phyloP scores from a whole-genome alignment of 1,284 basidiomycete species.

The Thelephora terrestris region DNA sequence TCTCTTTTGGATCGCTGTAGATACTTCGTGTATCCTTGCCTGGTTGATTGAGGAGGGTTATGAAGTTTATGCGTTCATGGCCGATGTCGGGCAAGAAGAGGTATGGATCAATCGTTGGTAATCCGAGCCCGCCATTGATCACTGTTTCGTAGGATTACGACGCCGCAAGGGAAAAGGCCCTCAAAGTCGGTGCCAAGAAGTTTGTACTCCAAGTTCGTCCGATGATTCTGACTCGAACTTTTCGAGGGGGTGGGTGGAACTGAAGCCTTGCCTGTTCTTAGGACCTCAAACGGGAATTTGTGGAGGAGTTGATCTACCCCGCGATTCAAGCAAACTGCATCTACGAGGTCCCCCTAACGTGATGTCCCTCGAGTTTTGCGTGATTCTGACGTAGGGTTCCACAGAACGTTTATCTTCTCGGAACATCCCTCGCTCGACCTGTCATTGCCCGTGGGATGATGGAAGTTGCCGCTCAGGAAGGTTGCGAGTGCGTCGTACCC shows the following conservation, averaged over 20 bases:
- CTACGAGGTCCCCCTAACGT: constrained; percentile 64
- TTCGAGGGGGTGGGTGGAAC: not conserved
- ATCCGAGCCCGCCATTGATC: not conserved
- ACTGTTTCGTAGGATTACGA: constrained; percentile 69
- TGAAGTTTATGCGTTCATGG: constrained; percentile 98
- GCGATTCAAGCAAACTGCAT: constrained; percentile 98
- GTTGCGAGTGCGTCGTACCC: constrained; percentile 69
- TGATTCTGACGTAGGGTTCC: not conserved
- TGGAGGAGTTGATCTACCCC: constrained; percentile 95
- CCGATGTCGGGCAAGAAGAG: constrained; percentile 98
- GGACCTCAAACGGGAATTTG: constrained; percentile 94
- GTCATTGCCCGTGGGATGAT: constrained; percentile 99
- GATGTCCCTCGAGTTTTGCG: not conserved
- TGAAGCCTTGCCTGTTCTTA: constrained; percentile 20
- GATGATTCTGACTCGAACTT: not conserved
- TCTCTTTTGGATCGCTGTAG: constrained; percentile 28
- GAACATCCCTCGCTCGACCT: constrained; percentile 94
- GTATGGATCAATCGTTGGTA: constrained; percentile 27
- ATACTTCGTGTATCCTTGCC: constrained; percentile 94
- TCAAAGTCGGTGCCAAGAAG: constrained; percentile 89
- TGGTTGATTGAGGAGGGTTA: constrained; percentile 98
- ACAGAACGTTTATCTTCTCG: constrained; percentile 93
- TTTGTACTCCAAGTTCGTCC: constrained; percentile 79
- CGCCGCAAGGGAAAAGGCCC: constrained; percentile 86
- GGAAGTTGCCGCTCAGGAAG: constrained; percentile 79